Evolutionary conservation across 2,329 filamentous ascomycete species (phyloP), one percentile per base, ranked within the genome.

Genomic region (Emmonsiellopsis sp.): DNA sequence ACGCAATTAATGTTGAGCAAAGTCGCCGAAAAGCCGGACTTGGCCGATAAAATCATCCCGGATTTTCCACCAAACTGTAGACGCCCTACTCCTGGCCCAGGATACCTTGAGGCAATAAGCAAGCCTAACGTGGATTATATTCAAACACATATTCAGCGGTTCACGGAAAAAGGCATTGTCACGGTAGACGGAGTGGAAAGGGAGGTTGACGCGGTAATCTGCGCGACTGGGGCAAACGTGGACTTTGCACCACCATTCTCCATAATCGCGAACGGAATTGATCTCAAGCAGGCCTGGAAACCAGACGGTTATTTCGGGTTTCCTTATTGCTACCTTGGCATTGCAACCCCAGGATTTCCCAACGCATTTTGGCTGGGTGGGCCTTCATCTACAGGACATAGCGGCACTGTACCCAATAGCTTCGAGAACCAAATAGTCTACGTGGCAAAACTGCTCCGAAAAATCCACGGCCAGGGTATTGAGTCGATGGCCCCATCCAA

Each of bases 291-390:
- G 7, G 71, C 78, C 1, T 88, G 84, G 84, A 73, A 71, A 11
- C 72, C 72, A 1, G 77, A 74, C 40, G 79, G 79, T 0, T 68
- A 72, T 17, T 76, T 76, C 56, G 83, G 82, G 0, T 85, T 81
- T 55, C 84, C 85, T 0, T 82, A 86, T 62, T 84, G 80, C 0
- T 88, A 88, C 59, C 70, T 87, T 6, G 84, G 84, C 0, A 60
- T 83, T 1, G 78, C 80, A 0, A 79, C 81, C 0, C 83, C 84
- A 0, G 79, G 77, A 0, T 87, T 87, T 56, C 84, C 85, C 0
- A 88, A 88, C 57, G 69, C 87, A 0, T 72, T 86, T 32, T 85
- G 84, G 62, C 62, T 87, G 5, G 77, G 79, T 32, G 85, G 84
- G 0, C 83, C 84, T 0, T 75, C 84, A 59, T 74, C 76, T 1